These are phyloP conservation scores for Pichia paraexigua DNA, from an alignment of 805 yeast species.

Conservation along the genomic window DNA sequence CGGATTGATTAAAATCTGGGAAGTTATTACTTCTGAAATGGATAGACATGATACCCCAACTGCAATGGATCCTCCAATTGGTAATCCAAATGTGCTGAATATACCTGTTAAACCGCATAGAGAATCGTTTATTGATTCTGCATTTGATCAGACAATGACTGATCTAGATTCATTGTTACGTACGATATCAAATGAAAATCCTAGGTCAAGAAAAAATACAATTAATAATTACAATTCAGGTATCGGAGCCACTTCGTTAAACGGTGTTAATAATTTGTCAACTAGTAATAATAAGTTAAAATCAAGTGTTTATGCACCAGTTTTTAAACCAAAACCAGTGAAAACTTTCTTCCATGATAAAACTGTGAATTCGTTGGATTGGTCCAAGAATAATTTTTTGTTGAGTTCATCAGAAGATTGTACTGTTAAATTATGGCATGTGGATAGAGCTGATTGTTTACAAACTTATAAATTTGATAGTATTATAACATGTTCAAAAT, in stretches of 20 bases:
- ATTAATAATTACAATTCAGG: not conserved
- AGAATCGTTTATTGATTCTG: slow-evolving; percentile 7
- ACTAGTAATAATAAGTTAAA: slow-evolving; percentile 5
- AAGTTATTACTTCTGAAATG: slow-evolving; percentile 64
- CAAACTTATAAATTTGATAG: slow-evolving; percentile 67
- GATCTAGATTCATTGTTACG: slow-evolving; percentile 13
- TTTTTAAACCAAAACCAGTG: slow-evolving; percentile 62
- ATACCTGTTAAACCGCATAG: not conserved
- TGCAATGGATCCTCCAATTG: no score
- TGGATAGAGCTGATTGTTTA: slow-evolving; percentile 55
- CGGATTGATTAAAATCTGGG: slow-evolving; percentile 62
- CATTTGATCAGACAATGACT: slow-evolving; percentile 9
- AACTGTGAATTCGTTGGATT: slow-evolving; percentile 67
- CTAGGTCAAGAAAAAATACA: slow-evolving; percentile 6
- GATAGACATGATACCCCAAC: slow-evolving; percentile 35
- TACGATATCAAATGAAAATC: not conserved
- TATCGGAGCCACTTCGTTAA: not conserved
- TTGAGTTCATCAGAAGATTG: slow-evolving; percentile 78
- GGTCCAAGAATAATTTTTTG: slow-evolving; percentile 83
- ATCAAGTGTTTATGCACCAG: slow-evolving; percentile 54
- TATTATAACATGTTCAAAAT: slow-evolving; percentile 70
- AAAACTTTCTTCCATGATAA: slow-evolving; percentile 53
- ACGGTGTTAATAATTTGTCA: not conserved
- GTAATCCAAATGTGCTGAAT: not conserved
- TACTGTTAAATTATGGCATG: slow-evolving; percentile 80